phyloP scores from a whole-genome alignment of 306 rosid genomes.

The Benincasa hispida region DNA sequence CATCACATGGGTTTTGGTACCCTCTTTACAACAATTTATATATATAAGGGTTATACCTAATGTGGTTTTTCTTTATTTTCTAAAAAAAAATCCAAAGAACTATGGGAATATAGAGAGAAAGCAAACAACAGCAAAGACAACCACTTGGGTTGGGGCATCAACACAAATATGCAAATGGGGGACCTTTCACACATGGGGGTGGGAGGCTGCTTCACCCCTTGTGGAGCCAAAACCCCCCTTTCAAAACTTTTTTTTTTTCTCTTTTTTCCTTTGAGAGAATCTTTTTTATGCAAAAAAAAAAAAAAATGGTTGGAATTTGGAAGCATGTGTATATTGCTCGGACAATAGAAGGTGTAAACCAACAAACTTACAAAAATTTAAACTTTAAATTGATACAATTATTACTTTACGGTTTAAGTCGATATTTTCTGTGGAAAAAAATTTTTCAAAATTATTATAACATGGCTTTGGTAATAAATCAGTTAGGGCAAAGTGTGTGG shows the following conservation, averaged over 20 bases:
- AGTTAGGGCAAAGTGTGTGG: too few relatives aligned
- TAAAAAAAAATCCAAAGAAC: not conserved
- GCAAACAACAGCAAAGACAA: conserved; percentile 66
- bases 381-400: too few relatives aligned
- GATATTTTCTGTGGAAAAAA: too few relatives aligned
- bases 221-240: conserved; percentile 40
- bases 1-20: conserved; percentile 90
- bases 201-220: conserved; percentile 22
- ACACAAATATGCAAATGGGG: conserved; percentile 49
- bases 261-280: too few relatives aligned
- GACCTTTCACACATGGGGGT: conserved; percentile 89
- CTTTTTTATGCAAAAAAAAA: not conserved
- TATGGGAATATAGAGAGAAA: conserved; percentile 22
- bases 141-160: conserved; percentile 26
- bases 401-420: too few relatives aligned
- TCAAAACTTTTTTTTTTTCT: not conserved
- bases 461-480: too few relatives aligned
- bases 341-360: too few relatives aligned
- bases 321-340: too few relatives aligned
- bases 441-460: too few relatives aligned
- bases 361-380: too few relatives aligned
- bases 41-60: conserved; percentile 32
- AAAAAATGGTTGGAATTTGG: too few relatives aligned
- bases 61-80: conserved; percentile 27
- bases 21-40: conserved; percentile 12